Evolutionary conservation across 2,329 filamentous ascomycete genomes (phyloP).

Genomic region (Torrubiella hemipterigena): DNA sequence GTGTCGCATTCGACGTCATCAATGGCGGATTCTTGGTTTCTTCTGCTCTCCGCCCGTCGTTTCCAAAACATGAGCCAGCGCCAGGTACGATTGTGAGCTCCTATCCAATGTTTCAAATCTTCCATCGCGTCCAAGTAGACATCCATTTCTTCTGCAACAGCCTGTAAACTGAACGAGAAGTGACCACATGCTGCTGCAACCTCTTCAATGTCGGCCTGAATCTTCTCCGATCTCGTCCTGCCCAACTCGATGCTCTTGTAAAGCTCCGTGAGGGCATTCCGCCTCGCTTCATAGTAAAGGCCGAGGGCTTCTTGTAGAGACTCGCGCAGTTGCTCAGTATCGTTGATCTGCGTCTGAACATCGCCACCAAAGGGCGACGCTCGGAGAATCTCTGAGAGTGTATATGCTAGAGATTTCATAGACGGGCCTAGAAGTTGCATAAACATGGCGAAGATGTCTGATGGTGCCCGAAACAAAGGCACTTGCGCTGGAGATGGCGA

Average conservation of each 20-base stretch:
- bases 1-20: constrained; percentile 31
- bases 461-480: constrained; percentile 44
- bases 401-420: constrained; percentile 92
- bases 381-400: constrained; percentile 75
- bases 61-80: constrained; percentile 78
- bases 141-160: constrained; percentile 83
- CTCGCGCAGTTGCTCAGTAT: constrained; percentile 68
- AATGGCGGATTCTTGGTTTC: constrained; percentile 2
- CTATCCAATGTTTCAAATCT: constrained; percentile 63
- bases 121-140: constrained; percentile 74
- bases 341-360: constrained; percentile 54
- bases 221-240: constrained; percentile 54
- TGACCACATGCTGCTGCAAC: constrained; percentile 62
- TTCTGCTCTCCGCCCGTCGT: constrained; percentile 10
- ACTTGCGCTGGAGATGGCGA: constrained; percentile 15
- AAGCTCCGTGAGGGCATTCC: constrained; percentile 63
- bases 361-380: constrained; percentile 70
- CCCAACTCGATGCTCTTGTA: constrained; percentile 70
- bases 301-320: constrained; percentile 72
- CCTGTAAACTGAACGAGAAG: constrained; percentile 83
- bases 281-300: constrained; percentile 66
- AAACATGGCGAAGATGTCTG: constrained; percentile 85
- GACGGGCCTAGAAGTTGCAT: constrained; percentile 82
- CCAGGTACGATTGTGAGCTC: constrained; percentile 57
- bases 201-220: constrained; percentile 90